Base-by-base conservation (phyloP, 768 basidiomycete genomes). In the Tylopilus vinaceipallidus region DNA sequence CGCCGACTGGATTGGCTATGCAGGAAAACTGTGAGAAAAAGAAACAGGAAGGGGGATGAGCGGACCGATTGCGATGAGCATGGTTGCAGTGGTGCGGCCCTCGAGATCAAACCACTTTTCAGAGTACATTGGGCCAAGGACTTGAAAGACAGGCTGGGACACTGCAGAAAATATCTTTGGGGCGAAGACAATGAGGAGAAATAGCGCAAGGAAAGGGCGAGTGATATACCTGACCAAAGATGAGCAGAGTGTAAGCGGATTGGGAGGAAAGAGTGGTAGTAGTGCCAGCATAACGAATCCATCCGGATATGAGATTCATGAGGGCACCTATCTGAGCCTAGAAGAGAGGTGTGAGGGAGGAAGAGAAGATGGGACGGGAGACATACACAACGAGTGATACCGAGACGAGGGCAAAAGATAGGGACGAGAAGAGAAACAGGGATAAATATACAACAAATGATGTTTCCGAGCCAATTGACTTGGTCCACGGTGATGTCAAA, bases 381-480 rank as follows among this genome's bases (percentile, higher is more conserved):
- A 74, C 84, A 39, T 56, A 88, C 90, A 58, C 81, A 81, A 57
- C 75, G 69, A 33, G 79, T 75, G 33, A 91, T 66, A 3, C 88
- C 87, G 53, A 78, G 83, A 53, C 75, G 75, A 16, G 74, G 69
- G 51, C 80, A 77, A 26, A 88, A 55, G 11, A 74, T 59, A 0
- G 91, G 90, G 13, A 86, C 69, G 16, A 79, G 55, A 29, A 87
- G 56, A 2, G 87, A 81, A 8, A 73, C 71, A 1, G 85, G 84
- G 14, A 92, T 71, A 54, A 81, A 91, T 1, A 83, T 64, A 29
- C 80, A 72, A 3, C 79, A 74, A 17, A 84, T 71, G 45, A 86
- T 73, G 58, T 88, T 92, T 10, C 85, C 83, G 2, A 93, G 71
- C 91, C 91, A 92, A 56, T 88, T 91, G 13, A 89, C 83, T 64